phyloP scores from a whole-genome alignment of 2,329 filamentous ascomycete genomes.

The Eutypella sp. region DNA sequence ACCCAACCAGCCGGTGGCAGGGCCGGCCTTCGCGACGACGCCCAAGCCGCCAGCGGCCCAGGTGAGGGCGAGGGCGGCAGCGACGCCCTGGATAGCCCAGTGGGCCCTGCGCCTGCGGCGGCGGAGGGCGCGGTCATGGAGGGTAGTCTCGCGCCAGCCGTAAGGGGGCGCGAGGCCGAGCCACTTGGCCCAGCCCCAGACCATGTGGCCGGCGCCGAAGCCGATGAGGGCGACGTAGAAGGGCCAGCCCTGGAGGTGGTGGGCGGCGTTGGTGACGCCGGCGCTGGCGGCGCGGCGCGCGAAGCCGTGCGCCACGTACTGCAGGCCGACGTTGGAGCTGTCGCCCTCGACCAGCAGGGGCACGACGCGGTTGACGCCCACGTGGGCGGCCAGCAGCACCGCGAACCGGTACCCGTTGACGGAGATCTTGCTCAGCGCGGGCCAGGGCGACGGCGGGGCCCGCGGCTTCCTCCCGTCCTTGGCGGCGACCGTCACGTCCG shows the following conservation, averaged over 20 bases:
- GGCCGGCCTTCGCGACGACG: conserved; percentile 67
- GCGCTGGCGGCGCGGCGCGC: conserved; percentile 49
- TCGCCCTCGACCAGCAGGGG: conserved; percentile 77
- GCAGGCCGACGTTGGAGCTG: conserved; percentile 77
- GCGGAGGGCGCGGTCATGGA: conserved; percentile 48
- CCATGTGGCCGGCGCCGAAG: conserved; percentile 69
- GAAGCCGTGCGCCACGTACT: conserved; percentile 82
- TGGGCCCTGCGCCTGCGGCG: conserved; percentile 59
- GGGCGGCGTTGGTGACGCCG: background rate
- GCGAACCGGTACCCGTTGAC: conserved; percentile 67
- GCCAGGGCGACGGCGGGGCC: conserved; percentile 52
- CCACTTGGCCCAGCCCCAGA: conserved; percentile 85
- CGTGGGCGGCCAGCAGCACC: conserved; percentile 64
- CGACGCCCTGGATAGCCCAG: conserved; percentile 65
- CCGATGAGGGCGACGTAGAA: conserved; percentile 66
- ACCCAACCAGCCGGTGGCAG: conserved; percentile 71
- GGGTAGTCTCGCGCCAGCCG: conserved; percentile 41
- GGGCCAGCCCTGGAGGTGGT: conserved; percentile 53
- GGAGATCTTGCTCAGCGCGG: conserved; percentile 63
- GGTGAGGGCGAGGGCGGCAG: conserved; percentile 52
- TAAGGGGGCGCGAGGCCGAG: conserved; percentile 58
- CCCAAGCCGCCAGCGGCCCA: conserved; percentile 82
- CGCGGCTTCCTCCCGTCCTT: no score
- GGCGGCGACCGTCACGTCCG: no score
- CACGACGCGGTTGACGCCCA: conserved; percentile 68